Base-by-base conservation (phyloP, 2,329 filamentous ascomycete genomes). In the Pseudocercospora fijiensis region DNA sequence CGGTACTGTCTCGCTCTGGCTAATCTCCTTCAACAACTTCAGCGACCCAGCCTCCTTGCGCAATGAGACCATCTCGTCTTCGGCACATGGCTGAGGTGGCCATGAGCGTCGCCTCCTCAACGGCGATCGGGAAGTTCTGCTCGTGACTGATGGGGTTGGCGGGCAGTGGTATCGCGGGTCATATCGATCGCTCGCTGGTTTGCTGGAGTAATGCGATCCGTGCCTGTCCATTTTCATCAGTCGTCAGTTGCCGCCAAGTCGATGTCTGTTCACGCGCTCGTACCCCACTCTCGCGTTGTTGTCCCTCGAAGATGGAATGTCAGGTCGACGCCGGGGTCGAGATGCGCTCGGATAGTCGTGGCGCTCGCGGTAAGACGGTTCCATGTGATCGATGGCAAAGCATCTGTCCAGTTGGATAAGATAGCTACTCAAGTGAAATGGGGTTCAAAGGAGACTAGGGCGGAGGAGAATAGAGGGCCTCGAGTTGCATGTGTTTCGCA, bases 11-110 rank as follows among this genome's bases (percentile, higher is more conserved):
- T 88, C 85, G 68, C 88, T 87, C 60, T 73, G 62, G 79, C 81
- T 60, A 67, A 71, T 49, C 69, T 74, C 57, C 69, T 68, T 69
- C 41, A 75, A 64, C 37, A 76, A 68, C 33, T 72, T 69, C 27
- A 77, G 76, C 49, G 75, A 71, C 26, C 81, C 80, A 70, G 85
- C 77, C 73, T 92, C 90, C 73, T 82, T 86, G 5, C 83, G 84
- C 41, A 91, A 76, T 7, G 89, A 85, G 13, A 80, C 82, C 16
- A 74, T 78, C 74, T 91, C 90, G 73, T 92, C 89, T 74, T 93
- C 90, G 55, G 89, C 88, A 37, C 77, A 86, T 3, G 89, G 88
- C 18, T 81, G 80, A 1, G 88, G 89, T 5, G 88, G 87, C 73
- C 80, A 82, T 65, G 75, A 71, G 49, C 72, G 68, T 57, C 67